Evolutionary conservation across 768 basidiomycete genomes (phyloP).

Genomic region (Russula brevipes): DNA sequence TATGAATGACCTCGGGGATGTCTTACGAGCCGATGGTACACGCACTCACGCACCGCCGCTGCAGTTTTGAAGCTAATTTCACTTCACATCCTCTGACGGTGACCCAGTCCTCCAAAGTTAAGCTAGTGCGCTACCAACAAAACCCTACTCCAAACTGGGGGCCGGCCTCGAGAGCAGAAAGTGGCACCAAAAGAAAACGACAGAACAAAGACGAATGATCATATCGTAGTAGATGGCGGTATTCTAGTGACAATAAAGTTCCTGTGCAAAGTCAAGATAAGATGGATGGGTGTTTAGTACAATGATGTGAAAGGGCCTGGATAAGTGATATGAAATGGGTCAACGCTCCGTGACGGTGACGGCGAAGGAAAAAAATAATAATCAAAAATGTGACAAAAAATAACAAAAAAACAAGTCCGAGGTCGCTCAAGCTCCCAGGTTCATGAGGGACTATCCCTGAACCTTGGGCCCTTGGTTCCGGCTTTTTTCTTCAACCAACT

Average conservation of each 20-base stretch:
- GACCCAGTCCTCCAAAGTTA: conserved; percentile 57
- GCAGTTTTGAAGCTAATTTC: conserved; percentile 67
- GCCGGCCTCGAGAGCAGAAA: conserved; percentile 62
- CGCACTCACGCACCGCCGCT: background rate
- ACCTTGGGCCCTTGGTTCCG: conserved; percentile 1
- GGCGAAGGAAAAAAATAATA: background rate
- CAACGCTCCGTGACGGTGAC: too few species aligned
- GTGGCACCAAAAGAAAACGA: conserved; percentile 42
- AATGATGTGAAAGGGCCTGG: background rate
- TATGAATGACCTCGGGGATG: conserved; percentile 29
- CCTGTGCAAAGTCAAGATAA: conserved; percentile 1
- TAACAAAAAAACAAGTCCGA: background rate
- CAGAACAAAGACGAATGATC: conserved; percentile 28
- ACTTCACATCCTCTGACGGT: conserved; percentile 62
- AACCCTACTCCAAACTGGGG: conserved; percentile 96
- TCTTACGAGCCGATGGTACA: background rate
- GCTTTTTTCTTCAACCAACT: conserved; percentile 50
- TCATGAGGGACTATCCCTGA: conserved; percentile 8
- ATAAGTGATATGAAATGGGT: background rate
- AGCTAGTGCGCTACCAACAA: conserved; percentile 82
- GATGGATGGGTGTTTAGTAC: conserved; percentile 6
- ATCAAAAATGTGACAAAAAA: too few species aligned
- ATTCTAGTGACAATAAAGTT: conserved; percentile 18
- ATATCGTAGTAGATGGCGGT: conserved; percentile 23
- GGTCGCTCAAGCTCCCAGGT: background rate